Evolutionary conservation across 179 eudicot genomes (phyloP).

Genomic region (Amaranthus tricolor): DNA sequence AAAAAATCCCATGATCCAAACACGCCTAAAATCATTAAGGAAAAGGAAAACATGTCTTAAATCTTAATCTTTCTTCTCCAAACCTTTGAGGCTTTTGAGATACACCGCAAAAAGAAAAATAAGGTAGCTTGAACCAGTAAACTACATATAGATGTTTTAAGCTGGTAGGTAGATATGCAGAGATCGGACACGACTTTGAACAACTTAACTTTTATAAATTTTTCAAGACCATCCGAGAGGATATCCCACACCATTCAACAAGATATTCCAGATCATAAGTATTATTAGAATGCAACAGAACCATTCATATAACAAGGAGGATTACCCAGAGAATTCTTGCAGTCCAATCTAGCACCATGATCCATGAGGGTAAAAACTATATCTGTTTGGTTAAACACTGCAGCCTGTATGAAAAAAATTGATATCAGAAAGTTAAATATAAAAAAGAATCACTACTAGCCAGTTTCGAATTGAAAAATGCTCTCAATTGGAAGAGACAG

Average conservation of each 20-base stretch:
- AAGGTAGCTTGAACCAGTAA: background rate
- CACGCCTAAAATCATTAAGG: background rate
- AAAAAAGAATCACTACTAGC: background rate
- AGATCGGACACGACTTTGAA: background rate
- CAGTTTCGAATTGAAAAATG: background rate
- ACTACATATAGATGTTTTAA: background rate
- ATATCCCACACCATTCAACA: background rate
- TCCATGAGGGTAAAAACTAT: constrained; percentile 88
- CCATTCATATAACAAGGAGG: constrained; percentile 3
- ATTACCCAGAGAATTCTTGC: constrained; percentile 84
- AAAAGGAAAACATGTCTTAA: background rate
- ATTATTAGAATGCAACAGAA: constrained; percentile 5
- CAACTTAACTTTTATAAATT: background rate
- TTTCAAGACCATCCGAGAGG: background rate
- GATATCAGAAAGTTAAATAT: background rate
- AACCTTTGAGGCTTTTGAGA: no score
- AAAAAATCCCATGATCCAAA: background rate
- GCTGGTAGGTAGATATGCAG: background rate
- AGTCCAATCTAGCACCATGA: constrained; percentile 72
- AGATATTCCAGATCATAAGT: background rate
- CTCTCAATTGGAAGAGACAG: constrained; percentile 5
- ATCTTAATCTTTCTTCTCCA: background rate
- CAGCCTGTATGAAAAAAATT: constrained; percentile 54
- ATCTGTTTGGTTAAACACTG: constrained; percentile 84
- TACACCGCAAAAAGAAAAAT: background rate